Conservation (phyloP, 2,329 filamentous ascomycete genomes). For the Nemania sp. region DNA sequence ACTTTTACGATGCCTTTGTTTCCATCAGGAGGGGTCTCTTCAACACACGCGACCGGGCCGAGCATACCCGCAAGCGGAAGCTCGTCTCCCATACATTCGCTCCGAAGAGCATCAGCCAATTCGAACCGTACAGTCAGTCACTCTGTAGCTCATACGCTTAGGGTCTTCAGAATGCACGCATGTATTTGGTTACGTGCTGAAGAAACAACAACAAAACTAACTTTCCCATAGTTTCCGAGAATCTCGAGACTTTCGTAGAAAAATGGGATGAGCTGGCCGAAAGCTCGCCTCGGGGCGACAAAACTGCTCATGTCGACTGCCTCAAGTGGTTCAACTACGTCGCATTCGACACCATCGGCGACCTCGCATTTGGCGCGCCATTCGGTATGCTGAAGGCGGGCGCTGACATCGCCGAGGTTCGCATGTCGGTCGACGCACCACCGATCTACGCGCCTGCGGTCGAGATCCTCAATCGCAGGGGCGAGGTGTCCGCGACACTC, state of each 20-base stretch:
- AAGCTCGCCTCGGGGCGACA: conserved; percentile 50
- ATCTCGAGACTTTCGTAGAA: conserved; percentile 72
- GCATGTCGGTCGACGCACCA: conserved; percentile 60
- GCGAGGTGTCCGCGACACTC: conserved; percentile 81
- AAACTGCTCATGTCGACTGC: conserved; percentile 69
- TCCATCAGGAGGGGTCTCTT: conserved; percentile 85
- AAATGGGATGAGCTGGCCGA: conserved; percentile 70
- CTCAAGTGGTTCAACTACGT: conserved; percentile 81
- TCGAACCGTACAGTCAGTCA: conserved; percentile 75
- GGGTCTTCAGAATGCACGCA: background rate
- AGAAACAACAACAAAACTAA: conserved; percentile 1
- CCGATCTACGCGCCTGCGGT: conserved; percentile 78
- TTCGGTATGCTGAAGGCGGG: conserved; percentile 84
- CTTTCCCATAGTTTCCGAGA: conserved; percentile 60
- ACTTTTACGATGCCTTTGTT: conserved; percentile 92
- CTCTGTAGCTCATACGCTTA: background rate
- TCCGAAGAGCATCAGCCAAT: conserved; percentile 77
- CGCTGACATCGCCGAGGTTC: conserved; percentile 76
- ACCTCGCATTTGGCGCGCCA: conserved; percentile 72
- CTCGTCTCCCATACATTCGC: conserved; percentile 86
- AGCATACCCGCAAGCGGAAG: conserved; percentile 90
- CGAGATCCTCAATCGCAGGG: conserved; percentile 84
- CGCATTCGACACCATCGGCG: conserved; percentile 58
- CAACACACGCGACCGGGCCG: conserved; percentile 80
- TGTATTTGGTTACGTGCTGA: background rate